Base-by-base conservation (phyloP, 2,329 filamentous ascomycete species). In the Microdochium paspali region DNA sequence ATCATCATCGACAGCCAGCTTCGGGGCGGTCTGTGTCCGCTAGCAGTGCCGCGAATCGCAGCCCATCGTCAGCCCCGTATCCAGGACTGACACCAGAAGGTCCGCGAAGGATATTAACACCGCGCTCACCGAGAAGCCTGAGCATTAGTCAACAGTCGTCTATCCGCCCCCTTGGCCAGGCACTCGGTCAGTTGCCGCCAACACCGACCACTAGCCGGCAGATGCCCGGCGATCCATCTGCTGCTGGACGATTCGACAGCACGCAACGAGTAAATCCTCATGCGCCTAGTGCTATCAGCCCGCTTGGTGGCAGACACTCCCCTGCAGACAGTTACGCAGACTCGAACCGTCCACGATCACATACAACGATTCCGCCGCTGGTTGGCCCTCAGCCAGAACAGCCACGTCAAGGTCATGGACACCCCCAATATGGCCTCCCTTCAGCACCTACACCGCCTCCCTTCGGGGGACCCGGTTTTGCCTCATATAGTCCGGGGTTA, bases 121-220 rank as follows among this genome's bases (percentile, higher is more conserved):
- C 80, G 1, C 70, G 73, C 52, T 82, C 80, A 10, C 79, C 79
- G 35, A 73, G 79, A 51, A 68, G 74, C 24, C 66, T 72, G 18
- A 80, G 75, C 54, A 56, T 76, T 12, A 69, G 70, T 26, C 61
- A 66, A 15, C 9, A n/a, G 18, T 20, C 35, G 15, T 21, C 18
- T 18, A 40, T 40, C 4, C 6, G 35, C 6, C 35, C 35, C 10
- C 35, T 20, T 21, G 35, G 35, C 5, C 35, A 15, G 18, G 12
- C 35, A 3, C 35, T 40, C 12, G 18, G 35, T 21, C 35, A 40
- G 35, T 20, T 40, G 18, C n/a, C n/a, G n/a, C 35, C 35, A 21
- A 21, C 35, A 12, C 18, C 35, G 12, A 12, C 35, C 10, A 21
- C 35, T 21, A 12, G 35, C 18, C 35, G 35, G 6, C 35, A 21